Percentiles rank a stretch among this genome's conserved stretches.
phyloP scores from a whole-genome alignment of 2,329 filamentous ascomycete species.

The Botrytis cinerea region DNA sequence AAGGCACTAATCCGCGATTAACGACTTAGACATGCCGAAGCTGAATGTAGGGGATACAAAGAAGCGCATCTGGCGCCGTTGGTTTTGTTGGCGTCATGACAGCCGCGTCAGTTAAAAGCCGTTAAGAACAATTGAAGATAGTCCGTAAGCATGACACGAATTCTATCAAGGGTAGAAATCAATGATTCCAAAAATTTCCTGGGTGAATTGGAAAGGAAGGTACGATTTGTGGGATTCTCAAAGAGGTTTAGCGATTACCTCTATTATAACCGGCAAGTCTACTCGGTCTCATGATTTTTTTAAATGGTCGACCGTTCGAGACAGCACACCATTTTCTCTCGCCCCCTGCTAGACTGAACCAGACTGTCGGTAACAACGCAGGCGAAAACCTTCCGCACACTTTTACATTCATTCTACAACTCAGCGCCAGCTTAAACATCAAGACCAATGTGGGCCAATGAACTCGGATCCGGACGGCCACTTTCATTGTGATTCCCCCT shows the following conservation, averaged over 20 bases:
- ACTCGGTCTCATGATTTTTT: slow-evolving; percentile 14
- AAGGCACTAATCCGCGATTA: slow-evolving; percentile 8
- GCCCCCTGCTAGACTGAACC: slow-evolving; percentile 19
- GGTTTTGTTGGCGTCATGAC: neutral
- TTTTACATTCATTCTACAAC: neutral
- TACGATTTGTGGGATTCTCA: neutral
- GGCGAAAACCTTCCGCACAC: neutral
- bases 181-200: neutral
- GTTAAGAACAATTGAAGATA: neutral
- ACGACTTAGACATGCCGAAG: neutral
- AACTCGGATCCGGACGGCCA: neutral
- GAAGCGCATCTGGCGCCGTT: slow-evolving; percentile 24
- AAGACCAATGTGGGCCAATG: slow-evolving; percentile 4
- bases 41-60: slow-evolving; percentile 14
- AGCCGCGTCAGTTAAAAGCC: slow-evolving; percentile 13
- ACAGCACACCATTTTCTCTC: neutral
- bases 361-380: slow-evolving; percentile 16
- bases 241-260: slow-evolving; percentile 11
- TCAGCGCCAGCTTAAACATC: slow-evolving; percentile 5
- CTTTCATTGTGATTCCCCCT: neutral
- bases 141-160: neutral
- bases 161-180: neutral
- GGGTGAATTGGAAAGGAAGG: neutral
- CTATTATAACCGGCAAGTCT: slow-evolving; percentile 3
- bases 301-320: slow-evolving; percentile 12